Percentiles rank a stretch among this genome's conserved stretches.
These are phyloP conservation scores for Astrothelium subdiscretum DNA, from an alignment of 495 filamentous ascomycete genomes.

Conservation along the genomic window DNA sequence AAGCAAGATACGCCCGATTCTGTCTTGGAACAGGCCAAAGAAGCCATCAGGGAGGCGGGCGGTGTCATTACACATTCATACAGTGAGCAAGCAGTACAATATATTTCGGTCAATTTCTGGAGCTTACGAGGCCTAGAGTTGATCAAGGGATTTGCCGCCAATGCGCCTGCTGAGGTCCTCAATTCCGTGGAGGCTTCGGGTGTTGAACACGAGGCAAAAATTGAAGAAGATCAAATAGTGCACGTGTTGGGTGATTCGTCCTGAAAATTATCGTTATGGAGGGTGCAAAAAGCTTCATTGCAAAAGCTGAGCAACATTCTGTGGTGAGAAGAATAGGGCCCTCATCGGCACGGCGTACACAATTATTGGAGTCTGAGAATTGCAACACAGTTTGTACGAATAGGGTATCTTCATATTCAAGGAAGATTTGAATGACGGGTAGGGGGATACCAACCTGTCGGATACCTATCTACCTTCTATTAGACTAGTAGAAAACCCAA, in stretches of 20 bases:
- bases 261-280: not conserved
- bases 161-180: conserved; percentile 54
- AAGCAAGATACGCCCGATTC: conserved; percentile 57
- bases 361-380: no score
- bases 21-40: conserved; percentile 56
- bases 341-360: no score
- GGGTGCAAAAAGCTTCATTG: not conserved
- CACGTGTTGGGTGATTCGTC: conserved; percentile 3
- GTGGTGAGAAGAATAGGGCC: no score
- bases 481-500: no score
- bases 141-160: conserved; percentile 63
- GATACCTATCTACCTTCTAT: no score
- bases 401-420: no score
- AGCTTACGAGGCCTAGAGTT: conserved; percentile 26
- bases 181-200: conserved; percentile 57
- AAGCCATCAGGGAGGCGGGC: conserved; percentile 51
- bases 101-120: conserved; percentile 11
- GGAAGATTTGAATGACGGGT: no score
- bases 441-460: no score
- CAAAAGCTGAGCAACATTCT: no score
- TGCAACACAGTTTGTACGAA: no score
- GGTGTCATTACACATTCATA: conserved; percentile 46
- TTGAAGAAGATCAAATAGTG: conserved; percentile 65
- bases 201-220: conserved; percentile 48
- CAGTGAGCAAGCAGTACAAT: conserved; percentile 20